Conservation (phyloP, 2,329 filamentous ascomycete species). For the Magnaporthales sp. region DNA sequence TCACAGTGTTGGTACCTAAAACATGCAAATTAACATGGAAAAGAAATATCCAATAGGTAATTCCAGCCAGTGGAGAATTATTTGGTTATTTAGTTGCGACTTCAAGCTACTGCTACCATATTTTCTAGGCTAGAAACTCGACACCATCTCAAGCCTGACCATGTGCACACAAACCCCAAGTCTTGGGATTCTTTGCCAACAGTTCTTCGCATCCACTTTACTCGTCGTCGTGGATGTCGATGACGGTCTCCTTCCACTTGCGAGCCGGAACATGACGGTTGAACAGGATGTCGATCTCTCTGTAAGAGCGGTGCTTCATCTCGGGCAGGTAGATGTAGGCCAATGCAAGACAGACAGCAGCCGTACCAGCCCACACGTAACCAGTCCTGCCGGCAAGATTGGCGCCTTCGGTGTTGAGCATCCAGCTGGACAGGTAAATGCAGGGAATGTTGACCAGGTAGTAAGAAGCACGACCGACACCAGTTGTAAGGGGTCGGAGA, state of each 20-base stretch:
- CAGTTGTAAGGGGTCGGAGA: slow-evolving; percentile 24
- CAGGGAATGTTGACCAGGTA: slow-evolving; percentile 16
- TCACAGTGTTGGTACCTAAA: no score
- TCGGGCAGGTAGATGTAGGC: slow-evolving; percentile 7
- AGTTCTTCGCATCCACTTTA: slow-evolving; percentile 32
- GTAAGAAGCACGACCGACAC: slow-evolving; percentile 21
- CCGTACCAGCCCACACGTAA: slow-evolving; percentile 3
- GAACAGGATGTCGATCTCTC: slow-evolving; percentile 48
- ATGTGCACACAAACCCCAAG: no score
- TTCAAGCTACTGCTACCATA: no score
- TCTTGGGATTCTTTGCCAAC: no score
- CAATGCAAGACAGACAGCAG: slow-evolving; percentile 7
- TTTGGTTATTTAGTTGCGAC: no score
- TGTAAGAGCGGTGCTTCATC: slow-evolving; percentile 42
- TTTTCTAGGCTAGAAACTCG: no score
- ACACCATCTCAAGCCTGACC: no score
- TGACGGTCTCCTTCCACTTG: slow-evolving; percentile 37
- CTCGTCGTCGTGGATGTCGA: slow-evolving; percentile 54
- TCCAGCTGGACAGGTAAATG: slow-evolving; percentile 21
- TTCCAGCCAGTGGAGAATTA: no score
- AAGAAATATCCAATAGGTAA: no score
- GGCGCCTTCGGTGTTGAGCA: slow-evolving; percentile 26
- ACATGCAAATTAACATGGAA: no score
- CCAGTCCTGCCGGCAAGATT: slow-evolving; percentile 20
- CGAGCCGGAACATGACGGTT: slow-evolving; percentile 32